Base-by-base conservation (phyloP, 768 basidiomycete genomes). In the Leccinum sublutescens region DNA sequence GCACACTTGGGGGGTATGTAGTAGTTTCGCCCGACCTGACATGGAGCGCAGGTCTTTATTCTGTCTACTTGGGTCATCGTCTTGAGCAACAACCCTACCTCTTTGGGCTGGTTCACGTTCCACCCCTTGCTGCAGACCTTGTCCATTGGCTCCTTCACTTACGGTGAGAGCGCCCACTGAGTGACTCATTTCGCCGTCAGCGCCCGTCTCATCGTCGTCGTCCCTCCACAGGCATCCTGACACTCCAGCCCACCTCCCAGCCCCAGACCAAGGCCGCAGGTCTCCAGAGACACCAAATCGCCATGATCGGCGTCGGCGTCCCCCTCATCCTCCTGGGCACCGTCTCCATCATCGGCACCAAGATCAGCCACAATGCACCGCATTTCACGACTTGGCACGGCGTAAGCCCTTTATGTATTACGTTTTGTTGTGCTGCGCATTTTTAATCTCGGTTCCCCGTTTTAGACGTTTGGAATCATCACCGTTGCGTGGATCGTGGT, bases 361-460 rank as follows among this genome's bases (percentile, higher is more conserved):
- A 95, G 69, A 72, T 70, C 47, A 56, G 79, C 0, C 74, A 81
- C 54, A 73, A 64, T 5, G 78, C 78, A 1, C 59, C 75, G 4
- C 92, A 93, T 67, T 87, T 90, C 60, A 80, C 79, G 4, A 82
- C 85, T 9, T 90, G 88, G 89, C 93, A 94, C 73, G 85, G 83
- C 4, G 89, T 91, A 69, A 65, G 84, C 66, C 23, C 43, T 38
- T 19, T n/a, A 43, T 34, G 27, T 11, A 19, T 33, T 33, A 33
- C 31, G 31, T 33, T 5, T 33, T 23, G 6, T 31, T 25, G 17
- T 31, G 25, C 47, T 48, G 33, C 17, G 49, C 31, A 56, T n/a
- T 50, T 33, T 33, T 45, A 23, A 56, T 36, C 23, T 14, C 33
- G 1, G 43, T 3, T 45, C 43, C 43, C 43, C 9, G 11, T 10